phyloP scores from a whole-genome alignment of 139 green algal species.

The Volvox reticuliferus region DNA sequence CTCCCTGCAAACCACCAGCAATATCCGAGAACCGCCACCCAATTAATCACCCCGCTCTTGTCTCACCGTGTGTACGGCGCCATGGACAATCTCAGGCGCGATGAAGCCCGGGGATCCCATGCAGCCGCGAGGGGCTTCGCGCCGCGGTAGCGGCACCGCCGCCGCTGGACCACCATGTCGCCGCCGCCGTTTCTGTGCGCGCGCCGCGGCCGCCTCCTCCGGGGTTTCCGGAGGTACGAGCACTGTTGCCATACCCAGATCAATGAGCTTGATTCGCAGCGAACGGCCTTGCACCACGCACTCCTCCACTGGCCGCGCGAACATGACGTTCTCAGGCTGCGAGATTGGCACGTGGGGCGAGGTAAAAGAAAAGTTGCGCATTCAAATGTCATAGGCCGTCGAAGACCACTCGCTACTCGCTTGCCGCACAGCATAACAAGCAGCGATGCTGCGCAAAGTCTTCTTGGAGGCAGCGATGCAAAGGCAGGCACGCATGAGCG shows the following conservation, averaged over 20 bases:
- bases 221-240: neutral
- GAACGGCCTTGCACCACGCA: slow-evolving; percentile 25
- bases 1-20: too few relatives aligned
- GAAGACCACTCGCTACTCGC: too few relatives aligned
- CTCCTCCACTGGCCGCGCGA: slow-evolving; percentile 51
- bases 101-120: slow-evolving; percentile 71
- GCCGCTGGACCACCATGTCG: neutral
- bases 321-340: slow-evolving; percentile 67
- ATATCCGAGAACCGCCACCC: too few relatives aligned
- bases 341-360: too few relatives aligned
- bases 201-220: neutral
- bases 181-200: neutral
- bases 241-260: slow-evolving; percentile 66
- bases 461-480: too few relatives aligned
- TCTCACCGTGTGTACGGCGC: neutral
- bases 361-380: too few relatives aligned
- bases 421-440: too few relatives aligned
- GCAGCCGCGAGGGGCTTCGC: slow-evolving; percentile 36
- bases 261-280: slow-evolving; percentile 66
- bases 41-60: too few relatives aligned
- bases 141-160: neutral
- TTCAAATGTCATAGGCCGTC: too few relatives aligned
- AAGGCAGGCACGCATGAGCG: too few relatives aligned
- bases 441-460: too few relatives aligned
- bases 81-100: slow-evolving; percentile 57